Evolutionary conservation across 805 yeast species (phyloP), one percentile per base, ranked within the genome.

Genomic region (Candida ascalaphidarum): DNA sequence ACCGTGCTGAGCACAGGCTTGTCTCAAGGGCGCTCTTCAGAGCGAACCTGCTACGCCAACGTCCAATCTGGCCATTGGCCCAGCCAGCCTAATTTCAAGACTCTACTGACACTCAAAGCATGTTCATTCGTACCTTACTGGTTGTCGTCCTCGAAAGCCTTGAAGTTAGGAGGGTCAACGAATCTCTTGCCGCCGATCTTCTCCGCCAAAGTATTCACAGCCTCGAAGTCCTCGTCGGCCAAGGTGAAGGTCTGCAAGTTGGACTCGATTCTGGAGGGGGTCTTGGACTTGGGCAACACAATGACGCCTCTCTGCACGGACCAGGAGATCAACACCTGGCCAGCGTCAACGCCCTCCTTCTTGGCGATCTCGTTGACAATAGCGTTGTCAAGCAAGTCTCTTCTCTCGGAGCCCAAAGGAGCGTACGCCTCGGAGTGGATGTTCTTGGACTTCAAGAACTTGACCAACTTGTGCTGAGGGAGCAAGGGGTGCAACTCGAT

Each of bases 401-500:
- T 67, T 31, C 65, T 69, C 4, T 58, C 53, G 17, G 78, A 66
- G 7, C 86, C 89, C 40, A 83, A 61, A 15, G 94, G 92, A 17
- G 84, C 75, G 56, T 81, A 84, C 8, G 94, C 94, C 50, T 79
- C 79, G 30, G 79, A 50, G 20, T 61, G 49, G 34, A 79, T 76
- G 34, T 64, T 71, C 35, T 80, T 61, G 18, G 53, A 46, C 30
- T 62, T 55, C 51, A 75, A 65, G 52, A 47, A 78, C 19, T 70
- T 65, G 23, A 68, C 44, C 39, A 82, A 59, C 37, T 75, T 74
- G 7, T 52, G 58, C 50, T 81, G 88, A 25, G 82, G 82, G 32
- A 79, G 61, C 36, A 66, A 66, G 26, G 88, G 85, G 52, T 83
- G 94, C 21, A 74, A 55, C 59, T 84, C 94, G 34, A 81, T 65